Conservation (phyloP, 768 basidiomycete species). For the Agrocybe praecox region DNA sequence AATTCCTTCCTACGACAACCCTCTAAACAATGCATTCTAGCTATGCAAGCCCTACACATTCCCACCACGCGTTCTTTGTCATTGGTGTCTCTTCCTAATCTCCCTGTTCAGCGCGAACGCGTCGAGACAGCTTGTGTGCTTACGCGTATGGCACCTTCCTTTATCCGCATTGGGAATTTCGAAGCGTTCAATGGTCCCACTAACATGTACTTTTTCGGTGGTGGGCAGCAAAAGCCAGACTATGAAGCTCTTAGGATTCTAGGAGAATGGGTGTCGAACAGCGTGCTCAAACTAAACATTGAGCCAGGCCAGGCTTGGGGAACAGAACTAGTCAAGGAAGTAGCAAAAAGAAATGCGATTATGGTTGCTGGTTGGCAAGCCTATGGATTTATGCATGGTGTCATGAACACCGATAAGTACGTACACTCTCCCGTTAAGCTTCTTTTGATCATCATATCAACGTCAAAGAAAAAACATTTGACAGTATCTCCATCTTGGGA, state of each 20-base stretch:
- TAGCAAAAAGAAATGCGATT: slow-evolving; percentile 79
- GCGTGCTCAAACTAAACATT: slow-evolving; percentile 56
- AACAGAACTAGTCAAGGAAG: slow-evolving; percentile 71
- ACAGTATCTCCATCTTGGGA: slow-evolving; percentile 72
- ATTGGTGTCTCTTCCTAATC: slow-evolving; percentile 70
- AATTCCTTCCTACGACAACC: background rate
- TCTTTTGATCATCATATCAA: background rate
- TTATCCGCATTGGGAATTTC: slow-evolving; percentile 90
- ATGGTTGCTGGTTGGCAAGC: slow-evolving; percentile 98
- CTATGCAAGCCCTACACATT: slow-evolving; percentile 74
- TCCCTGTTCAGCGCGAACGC: slow-evolving; percentile 78
- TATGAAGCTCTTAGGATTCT: slow-evolving; percentile 75
- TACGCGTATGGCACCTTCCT: slow-evolving; percentile 85
- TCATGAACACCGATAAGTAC: slow-evolving; percentile 97
- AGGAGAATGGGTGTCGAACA: slow-evolving; percentile 70
- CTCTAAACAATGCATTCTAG: slow-evolving; percentile 17
- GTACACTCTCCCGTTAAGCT: slow-evolving; percentile 12
- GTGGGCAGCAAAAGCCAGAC: slow-evolving; percentile 75
- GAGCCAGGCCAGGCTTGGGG: slow-evolving; percentile 67
- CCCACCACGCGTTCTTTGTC: slow-evolving; percentile 89
- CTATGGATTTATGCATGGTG: slow-evolving; percentile 93
- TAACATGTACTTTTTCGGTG: slow-evolving; percentile 68
- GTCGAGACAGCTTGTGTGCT: slow-evolving; percentile 73
- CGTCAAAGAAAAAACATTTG: too few relatives aligned
- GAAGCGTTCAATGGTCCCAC: slow-evolving; percentile 80